Percentiles rank a stretch among this genome's conserved stretches.
phyloP scores from a whole-genome alignment of 768 basidiomycete species.

The Boletus sp. region DNA sequence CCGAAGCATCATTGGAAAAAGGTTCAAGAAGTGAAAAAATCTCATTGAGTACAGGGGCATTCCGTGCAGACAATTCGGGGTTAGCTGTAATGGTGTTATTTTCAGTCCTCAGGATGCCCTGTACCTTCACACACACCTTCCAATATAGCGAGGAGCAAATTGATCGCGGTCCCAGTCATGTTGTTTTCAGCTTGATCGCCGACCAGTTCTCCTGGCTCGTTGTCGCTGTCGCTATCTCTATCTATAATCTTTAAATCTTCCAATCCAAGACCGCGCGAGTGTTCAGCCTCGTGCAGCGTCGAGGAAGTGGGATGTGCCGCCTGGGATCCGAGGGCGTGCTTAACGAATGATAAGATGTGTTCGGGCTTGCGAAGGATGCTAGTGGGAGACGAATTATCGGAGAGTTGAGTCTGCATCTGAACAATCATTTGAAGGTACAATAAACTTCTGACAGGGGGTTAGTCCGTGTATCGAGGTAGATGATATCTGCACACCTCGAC shows the following conservation, averaged over 20 bases:
- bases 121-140: conserved; percentile 57
- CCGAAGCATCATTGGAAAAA: conserved; percentile 46
- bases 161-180: conserved; percentile 74
- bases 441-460: conserved; percentile 47
- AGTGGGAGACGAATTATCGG: conserved; percentile 48
- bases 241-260: conserved; percentile 39
- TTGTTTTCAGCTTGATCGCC: conserved; percentile 49
- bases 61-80: conserved; percentile 55
- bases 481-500: conserved; percentile 15
- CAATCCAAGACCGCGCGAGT: conserved; percentile 25
- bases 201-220: conserved; percentile 41
- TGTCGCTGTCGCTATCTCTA: conserved; percentile 53
- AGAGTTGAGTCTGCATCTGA: conserved; percentile 72
- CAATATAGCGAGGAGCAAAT: conserved; percentile 76
- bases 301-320: neutral
- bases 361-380: conserved; percentile 60
- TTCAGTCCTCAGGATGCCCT: neutral
- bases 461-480: neutral
- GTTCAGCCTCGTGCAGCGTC: conserved; percentile 2
- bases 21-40: conserved; percentile 66
- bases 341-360: conserved; percentile 79
- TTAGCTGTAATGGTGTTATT: conserved; percentile 36
- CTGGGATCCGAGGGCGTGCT: conserved; percentile 62
- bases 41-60: conserved; percentile 61
- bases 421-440: conserved; percentile 77